Percentiles rank a stretch among this genome's conserved stretches.
phyloP scores from a whole-genome alignment of 257 asterid genomes.

The Nemophila menziesii region DNA sequence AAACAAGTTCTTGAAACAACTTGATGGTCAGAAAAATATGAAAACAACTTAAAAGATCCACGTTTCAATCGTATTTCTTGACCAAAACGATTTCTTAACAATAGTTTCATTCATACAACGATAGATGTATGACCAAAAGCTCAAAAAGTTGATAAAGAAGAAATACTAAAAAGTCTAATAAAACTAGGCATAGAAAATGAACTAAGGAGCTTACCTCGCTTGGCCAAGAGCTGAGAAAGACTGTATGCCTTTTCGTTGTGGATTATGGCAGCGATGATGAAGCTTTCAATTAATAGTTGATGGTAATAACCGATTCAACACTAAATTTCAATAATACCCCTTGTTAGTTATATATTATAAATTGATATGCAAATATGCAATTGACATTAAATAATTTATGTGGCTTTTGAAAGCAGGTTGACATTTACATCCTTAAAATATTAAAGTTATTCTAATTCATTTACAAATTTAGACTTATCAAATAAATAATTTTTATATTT shows the following conservation, averaged over 20 bases:
- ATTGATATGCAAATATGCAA: background rate
- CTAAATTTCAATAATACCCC: conserved; percentile 21
- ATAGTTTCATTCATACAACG: background rate
- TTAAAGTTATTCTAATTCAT: too few species aligned
- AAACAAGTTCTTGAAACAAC: too few species aligned
- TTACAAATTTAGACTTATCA: too few species aligned
- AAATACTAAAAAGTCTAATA: too few species aligned
- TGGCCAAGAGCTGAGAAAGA: background rate
- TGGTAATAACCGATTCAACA: background rate
- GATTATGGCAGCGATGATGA: conserved; percentile 3
- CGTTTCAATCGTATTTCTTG: background rate
- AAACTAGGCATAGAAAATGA: background rate
- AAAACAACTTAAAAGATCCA: too few species aligned
- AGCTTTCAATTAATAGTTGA: conserved; percentile 14
- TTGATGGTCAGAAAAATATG: too few species aligned
- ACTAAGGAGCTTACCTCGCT: background rate
- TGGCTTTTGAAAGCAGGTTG: background rate
- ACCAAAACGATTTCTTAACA: background rate
- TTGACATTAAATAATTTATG: background rate
- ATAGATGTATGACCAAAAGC: background rate
- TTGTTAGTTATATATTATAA: background rate
- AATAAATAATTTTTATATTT: too few species aligned
- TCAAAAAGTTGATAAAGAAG: background rate
- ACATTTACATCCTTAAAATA: too few species aligned
- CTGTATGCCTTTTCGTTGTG: background rate